These are phyloP conservation scores for Aspergillus sojae DNA, from an alignment of 2,329 filamentous ascomycete species.

Conservation along the genomic window DNA sequence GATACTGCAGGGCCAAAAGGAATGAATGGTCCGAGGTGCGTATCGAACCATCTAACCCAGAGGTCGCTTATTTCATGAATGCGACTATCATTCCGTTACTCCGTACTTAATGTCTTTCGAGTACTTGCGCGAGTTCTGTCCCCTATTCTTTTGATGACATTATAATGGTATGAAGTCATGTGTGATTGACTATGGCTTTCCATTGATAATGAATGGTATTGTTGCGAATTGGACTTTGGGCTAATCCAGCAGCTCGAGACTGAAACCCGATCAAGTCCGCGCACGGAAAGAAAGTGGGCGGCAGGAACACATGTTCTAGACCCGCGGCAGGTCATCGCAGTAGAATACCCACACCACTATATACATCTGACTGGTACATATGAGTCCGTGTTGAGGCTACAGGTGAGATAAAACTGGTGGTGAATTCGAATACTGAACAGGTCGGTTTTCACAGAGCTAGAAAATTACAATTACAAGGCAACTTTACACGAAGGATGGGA, in stretches of 20 bases:
- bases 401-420: not conserved
- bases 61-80: not conserved
- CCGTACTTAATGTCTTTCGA: not conserved
- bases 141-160: not conserved
- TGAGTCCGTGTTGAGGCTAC: not conserved
- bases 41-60: not conserved
- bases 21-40: not conserved
- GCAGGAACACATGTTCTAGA: slow-evolving; percentile 24
- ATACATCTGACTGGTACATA: slow-evolving; percentile 7
- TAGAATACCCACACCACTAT: slow-evolving; percentile 11
- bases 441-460: not conserved
- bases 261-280: slow-evolving; percentile 10
- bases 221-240: slow-evolving; percentile 5
- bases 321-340: slow-evolving; percentile 15
- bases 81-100: not conserved
- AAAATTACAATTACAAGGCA: not conserved
- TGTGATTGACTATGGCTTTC: slow-evolving; percentile 1
- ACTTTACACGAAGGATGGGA: not conserved
- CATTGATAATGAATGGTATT: slow-evolving; percentile 6
- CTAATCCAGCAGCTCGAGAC: slow-evolving; percentile 10
- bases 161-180: not conserved
- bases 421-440: not conserved
- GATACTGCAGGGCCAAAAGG: not conserved
- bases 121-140: not conserved
- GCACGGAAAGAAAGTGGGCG: slow-evolving; percentile 12